These are phyloP conservation scores for Diospyros lotus DNA, from an alignment of 148 eudicot species.

Conservation along the genomic window DNA sequence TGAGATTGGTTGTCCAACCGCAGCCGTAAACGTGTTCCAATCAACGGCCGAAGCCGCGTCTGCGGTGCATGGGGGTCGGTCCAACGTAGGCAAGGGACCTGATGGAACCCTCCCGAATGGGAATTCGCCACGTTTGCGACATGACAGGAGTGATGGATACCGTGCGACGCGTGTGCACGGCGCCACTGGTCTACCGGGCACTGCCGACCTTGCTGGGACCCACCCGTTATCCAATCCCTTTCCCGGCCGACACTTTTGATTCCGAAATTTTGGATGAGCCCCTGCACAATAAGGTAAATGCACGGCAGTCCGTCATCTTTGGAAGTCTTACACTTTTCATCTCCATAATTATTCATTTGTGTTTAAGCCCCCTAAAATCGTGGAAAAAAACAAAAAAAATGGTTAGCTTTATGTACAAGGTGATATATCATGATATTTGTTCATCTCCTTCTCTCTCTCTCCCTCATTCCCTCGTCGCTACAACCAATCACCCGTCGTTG, in stretches of 20 bases:
- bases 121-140: conserved; percentile 10
- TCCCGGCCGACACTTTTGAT: conserved; percentile 17
- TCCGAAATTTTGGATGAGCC: not conserved
- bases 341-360: not conserved
- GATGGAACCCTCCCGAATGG: conserved; percentile 10
- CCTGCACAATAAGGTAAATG: not conserved
- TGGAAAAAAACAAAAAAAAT: too few relatives aligned
- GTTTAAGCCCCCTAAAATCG: not conserved
- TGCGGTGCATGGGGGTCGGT: conserved; percentile 8
- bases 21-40: conserved; percentile 29
- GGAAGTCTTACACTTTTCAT: not conserved
- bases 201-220: conserved; percentile 15
- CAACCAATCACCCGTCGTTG: too few relatives aligned
- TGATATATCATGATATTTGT: too few relatives aligned
- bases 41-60: not conserved
- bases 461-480: too few relatives aligned
- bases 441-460: too few relatives aligned
- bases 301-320: not conserved
- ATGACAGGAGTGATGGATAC: not conserved
- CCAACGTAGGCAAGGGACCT: not conserved
- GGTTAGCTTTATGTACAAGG: too few relatives aligned
- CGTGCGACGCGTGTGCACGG: conserved; percentile 24
- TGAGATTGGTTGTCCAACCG: not conserved
- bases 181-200: conserved; percentile 16
- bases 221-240: not conserved